Evolutionary conservation across 2,329 filamentous ascomycete species (phyloP), one percentile per base, ranked within the genome.

Genomic region (Sclerotinia borealis): DNA sequence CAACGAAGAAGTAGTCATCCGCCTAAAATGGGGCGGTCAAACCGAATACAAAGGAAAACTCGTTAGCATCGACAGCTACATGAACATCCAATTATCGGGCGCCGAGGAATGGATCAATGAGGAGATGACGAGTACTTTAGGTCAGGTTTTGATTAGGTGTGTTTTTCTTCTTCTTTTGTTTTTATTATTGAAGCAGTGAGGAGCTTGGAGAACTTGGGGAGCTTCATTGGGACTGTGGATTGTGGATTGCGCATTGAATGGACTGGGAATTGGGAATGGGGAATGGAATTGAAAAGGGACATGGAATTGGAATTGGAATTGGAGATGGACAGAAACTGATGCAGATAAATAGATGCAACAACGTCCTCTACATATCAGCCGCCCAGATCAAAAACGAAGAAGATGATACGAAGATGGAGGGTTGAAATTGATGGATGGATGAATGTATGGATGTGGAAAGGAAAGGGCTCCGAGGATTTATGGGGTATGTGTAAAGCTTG

Each of bases 11-110:
- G 88, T 99, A 74, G 83, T 93, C 68, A 90, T 99, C 68, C 91
- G 93, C 72, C 85, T 99, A 68, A 99, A 99, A 84, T 99, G 95
- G 95, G 92, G 92, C 72, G 60, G 60, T 49, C 89, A 97, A 78
- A 95, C 92, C 65, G 95, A 99, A 78, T 99, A 99, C 85, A 96
- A 93, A 77, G 95, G 95, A 76, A 85, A 86, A 69, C 85, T 99
- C 67, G 90, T 96, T 74, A 93, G 90, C 72, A 91, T 96, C 74
- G 95, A 99, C 80, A 92, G 90, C 75, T 99, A 99, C 82, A 98
- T 99, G 93, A 99, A 99, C 81, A 87, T 99, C 68, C 92, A 98
- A 79, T 85, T 99, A 68, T 87, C 88, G 69, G 88, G 89, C 72
- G 93, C 93, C 59, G 91, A 96, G 79, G 95, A 99, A 78, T 97